Evolutionary conservation across 1,139 yeast genomes (phyloP).

Genomic region (Saccharomyces hybrid): DNA sequence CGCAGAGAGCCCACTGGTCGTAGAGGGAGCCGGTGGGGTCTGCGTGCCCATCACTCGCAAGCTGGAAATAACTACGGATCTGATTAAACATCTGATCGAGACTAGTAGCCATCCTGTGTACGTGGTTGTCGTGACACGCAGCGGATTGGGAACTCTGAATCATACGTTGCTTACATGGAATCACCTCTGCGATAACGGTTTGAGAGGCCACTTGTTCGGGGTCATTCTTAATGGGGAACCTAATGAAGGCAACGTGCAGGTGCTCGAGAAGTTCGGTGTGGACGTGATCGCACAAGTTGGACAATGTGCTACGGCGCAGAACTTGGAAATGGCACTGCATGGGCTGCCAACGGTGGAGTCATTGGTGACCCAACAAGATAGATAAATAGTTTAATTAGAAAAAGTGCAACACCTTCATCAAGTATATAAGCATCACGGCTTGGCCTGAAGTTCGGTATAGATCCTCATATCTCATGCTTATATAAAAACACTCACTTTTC

Average conservation of each 20-base stretch:
- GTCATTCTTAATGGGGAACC: constrained; percentile 27
- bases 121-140: constrained; percentile 30
- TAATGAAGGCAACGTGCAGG: constrained; percentile 22
- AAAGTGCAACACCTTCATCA: background rate
- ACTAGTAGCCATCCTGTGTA: constrained; percentile 12
- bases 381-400: background rate
- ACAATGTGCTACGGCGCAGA: constrained; percentile 2
- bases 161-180: constrained; percentile 31
- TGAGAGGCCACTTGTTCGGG: constrained; percentile 20
- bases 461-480: too few species aligned
- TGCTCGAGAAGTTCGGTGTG: constrained; percentile 18
- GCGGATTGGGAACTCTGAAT: constrained; percentile 32
- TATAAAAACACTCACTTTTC: too few species aligned
- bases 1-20: constrained; percentile 15
- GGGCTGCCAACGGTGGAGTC: constrained; percentile 6
- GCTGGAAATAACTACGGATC: constrained; percentile 24
- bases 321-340: constrained; percentile 3
- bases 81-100: constrained; percentile 19
- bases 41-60: constrained; percentile 29
- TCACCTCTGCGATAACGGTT: constrained; percentile 17
- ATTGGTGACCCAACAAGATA: background rate
- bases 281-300: constrained; percentile 14
- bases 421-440: background rate
- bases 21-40: constrained; percentile 35
- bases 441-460: background rate